Evolutionary conservation across 768 basidiomycete genomes (phyloP).

Genomic region (Suillus variegatus): DNA sequence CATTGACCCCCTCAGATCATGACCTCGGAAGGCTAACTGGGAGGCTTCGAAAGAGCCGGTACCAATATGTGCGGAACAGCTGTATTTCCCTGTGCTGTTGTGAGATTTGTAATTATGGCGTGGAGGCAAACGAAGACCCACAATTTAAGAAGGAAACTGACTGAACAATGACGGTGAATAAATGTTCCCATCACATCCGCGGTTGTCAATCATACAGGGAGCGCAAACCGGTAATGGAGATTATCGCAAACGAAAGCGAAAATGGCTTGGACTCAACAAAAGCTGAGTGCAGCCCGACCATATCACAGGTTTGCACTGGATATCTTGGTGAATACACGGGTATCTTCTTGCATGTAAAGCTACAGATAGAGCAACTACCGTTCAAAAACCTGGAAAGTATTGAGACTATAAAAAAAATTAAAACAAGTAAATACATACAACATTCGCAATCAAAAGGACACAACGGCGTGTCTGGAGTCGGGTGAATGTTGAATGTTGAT

Average conservation of each 20-base stretch:
- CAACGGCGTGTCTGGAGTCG: constrained; percentile 65
- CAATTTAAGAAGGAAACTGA: neutral
- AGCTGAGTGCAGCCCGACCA: neutral
- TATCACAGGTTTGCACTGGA: too few species aligned
- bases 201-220: neutral
- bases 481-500: constrained; percentile 24
- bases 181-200: neutral
- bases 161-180: too few species aligned
- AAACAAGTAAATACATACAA: constrained; percentile 51
- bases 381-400: constrained; percentile 29
- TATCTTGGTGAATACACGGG: constrained; percentile 1
- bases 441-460: constrained; percentile 92
- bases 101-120: neutral
- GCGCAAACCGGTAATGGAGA: too few species aligned
- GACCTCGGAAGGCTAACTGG: constrained; percentile 37
- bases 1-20: constrained; percentile 59
- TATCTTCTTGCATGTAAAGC: constrained; percentile 4
- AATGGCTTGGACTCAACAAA: too few species aligned
- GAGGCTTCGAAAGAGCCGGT: constrained; percentile 63
- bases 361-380: neutral
- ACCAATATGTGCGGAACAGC: neutral
- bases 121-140: neutral
- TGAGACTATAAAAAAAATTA: neutral
- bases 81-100: neutral
- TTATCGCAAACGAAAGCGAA: neutral